A percentile compares a stretch with the other conserved stretches of the same genome.
These are phyloP conservation scores for Bertia moriformis DNA, from an alignment of 2,329 filamentous ascomycete genomes.

Conservation along the genomic window DNA sequence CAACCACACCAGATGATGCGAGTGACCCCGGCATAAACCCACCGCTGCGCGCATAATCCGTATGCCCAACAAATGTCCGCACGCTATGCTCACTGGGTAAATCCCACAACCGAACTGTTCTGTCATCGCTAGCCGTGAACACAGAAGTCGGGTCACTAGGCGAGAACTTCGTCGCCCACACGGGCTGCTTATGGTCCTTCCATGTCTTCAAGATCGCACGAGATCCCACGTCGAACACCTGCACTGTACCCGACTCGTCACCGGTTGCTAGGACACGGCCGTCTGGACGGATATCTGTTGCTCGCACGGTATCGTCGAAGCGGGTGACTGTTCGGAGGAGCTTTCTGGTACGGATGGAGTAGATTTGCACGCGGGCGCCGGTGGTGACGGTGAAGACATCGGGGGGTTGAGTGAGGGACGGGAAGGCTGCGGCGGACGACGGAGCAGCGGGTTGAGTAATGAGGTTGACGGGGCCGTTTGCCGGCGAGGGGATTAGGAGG, in stretches of 20 bases:
- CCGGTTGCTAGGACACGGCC: conserved; percentile 80
- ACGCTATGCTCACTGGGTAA: conserved; percentile 65
- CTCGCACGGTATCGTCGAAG: conserved; percentile 81
- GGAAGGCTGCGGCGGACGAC: conserved; percentile 26
- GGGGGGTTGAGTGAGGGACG: conserved; percentile 26
- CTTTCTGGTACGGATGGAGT: conserved; percentile 81
- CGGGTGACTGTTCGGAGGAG: conserved; percentile 85
- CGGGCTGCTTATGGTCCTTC: conserved; percentile 84
- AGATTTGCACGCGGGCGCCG: conserved; percentile 82
- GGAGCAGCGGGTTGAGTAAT: conserved; percentile 56
- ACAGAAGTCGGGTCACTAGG: conserved; percentile 72
- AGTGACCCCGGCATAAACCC: conserved; percentile 65
- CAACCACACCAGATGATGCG: conserved; percentile 56
- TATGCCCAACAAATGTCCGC: conserved; percentile 70
- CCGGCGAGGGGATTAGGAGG: conserved; percentile 76
- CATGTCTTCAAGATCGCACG: conserved; percentile 90
- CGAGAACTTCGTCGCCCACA: conserved; percentile 87
- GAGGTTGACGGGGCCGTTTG: conserved; percentile 77
- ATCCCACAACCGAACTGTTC: conserved; percentile 88
- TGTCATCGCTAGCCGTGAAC: conserved; percentile 83
- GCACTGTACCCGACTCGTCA: conserved; percentile 80
- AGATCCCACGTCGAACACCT: conserved; percentile 85
- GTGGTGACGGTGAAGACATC: conserved; percentile 88
- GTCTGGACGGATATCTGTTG: conserved; percentile 76
- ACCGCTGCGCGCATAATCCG: conserved; percentile 81